Base-by-base conservation (phyloP, 352 stramenopile genomes). In the Globisporangium takayamanum region DNA sequence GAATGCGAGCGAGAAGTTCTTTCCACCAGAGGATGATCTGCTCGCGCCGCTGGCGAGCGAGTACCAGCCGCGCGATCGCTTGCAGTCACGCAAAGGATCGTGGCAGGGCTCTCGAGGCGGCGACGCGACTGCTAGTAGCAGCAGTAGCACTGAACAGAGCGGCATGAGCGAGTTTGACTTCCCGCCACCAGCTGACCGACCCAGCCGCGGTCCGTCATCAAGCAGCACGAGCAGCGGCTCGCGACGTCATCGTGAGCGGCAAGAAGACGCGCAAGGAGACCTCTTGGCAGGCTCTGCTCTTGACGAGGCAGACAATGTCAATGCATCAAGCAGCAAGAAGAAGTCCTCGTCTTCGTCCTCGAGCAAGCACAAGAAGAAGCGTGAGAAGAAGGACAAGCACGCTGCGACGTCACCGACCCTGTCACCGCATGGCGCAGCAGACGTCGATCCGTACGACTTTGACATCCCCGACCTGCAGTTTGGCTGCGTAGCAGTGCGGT, bases 61-160 rank as follows among this genome's bases (percentile, higher is more conserved):
- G 18, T 92, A 92, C 52, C 78, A 87, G 51, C 74, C 84, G 11
- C 69, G 80, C 14, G 84, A 93, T 62, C 78, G 84, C 3, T 68
- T 93, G 25, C 78, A 91, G 49, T 93, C 84, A 14, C 76, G 84
- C 7, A 83, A 93, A 56, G 79, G 83, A 1, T 90, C 77, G 7
- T 65, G 84, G 0, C 80, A 88, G 51, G 76, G 74, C 18, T 76
- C 74, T 14, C 69, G 76, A 33, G 55, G 73, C 30, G 2, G 64
- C 69, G 39, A 64, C 67, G 22, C 51, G 25, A 41, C 47, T 37
- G 12, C 18, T 18, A 62, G 26, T 28, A 70, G 57, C 46, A 66
- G 53, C 0, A 69, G 58, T 53, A 66, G 53, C 0, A 69, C 53
- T 53, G 72, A 59, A 52, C 64, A 64, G 12, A 70, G 45, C 36